Percentiles rank a stretch among this genome's conserved stretches.
Evolutionary conservation across 139 green algal genomes (phyloP).

Genomic region (Diplosphaera chodatii): DNA sequence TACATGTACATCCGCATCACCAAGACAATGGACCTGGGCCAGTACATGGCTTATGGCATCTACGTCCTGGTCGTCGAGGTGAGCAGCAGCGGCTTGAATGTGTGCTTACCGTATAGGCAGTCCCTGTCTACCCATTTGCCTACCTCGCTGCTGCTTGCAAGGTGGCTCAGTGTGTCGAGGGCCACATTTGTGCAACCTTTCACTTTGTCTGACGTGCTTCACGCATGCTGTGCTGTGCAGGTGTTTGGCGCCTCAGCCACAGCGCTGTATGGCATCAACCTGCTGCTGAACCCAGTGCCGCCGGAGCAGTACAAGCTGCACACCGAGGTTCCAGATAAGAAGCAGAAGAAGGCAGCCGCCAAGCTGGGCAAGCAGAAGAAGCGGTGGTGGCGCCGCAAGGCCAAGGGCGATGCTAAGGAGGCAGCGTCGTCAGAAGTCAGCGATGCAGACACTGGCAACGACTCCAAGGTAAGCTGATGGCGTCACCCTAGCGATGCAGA

Average conservation of each 20-base stretch:
- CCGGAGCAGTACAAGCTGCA: neutral
- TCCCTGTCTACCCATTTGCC: too few relatives aligned
- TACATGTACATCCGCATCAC: conserved; percentile 23
- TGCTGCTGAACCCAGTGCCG: neutral
- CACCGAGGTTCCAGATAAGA: neutral
- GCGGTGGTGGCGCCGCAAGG: neutral
- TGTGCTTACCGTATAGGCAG: too few relatives aligned
- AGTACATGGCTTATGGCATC: conserved; percentile 5
- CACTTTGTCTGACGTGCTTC: too few relatives aligned
- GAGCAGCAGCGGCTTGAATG: too few relatives aligned
- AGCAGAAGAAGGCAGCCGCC: neutral
- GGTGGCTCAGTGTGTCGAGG: too few relatives aligned
- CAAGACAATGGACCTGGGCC: conserved; percentile 20
- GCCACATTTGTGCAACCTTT: too few relatives aligned
- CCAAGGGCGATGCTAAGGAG: neutral
- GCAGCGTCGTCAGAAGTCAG: neutral
- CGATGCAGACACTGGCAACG: neutral
- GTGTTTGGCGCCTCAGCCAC: conserved; percentile 24
- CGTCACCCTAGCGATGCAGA: too few relatives aligned
- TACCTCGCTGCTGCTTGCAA: too few relatives aligned
- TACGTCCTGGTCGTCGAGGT: neutral
- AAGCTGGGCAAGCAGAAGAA: neutral
- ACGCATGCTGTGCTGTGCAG: too few relatives aligned
- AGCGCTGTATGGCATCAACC: conserved; percentile 16
- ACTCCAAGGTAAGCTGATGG: too few relatives aligned